These are phyloP conservation scores for Crithidia brevicula DNA, from an alignment of 208 protist genomes.

Conservation along the genomic window DNA sequence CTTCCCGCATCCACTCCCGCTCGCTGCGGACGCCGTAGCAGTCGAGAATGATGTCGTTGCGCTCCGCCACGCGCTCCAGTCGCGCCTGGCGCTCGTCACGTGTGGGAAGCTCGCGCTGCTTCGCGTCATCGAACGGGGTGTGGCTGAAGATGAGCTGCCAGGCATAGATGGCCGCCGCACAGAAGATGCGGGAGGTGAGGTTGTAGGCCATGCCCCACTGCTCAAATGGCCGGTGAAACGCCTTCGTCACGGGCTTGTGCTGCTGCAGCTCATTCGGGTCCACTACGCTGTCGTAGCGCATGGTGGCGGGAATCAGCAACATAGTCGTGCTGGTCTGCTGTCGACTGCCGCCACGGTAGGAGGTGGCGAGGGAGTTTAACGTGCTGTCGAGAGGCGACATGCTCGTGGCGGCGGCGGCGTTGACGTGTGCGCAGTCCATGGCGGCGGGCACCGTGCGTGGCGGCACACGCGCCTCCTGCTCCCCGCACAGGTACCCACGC, in stretches of 20 bases:
- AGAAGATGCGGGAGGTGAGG: slow-evolving; percentile 69
- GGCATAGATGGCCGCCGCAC: slow-evolving; percentile 82
- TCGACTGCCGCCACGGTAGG: slow-evolving; percentile 4
- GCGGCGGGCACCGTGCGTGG: slow-evolving; percentile 8
- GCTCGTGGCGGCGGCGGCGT: background rate
- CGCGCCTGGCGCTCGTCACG: slow-evolving; percentile 67
- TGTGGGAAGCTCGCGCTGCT: slow-evolving; percentile 78
- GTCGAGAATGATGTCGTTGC: slow-evolving; percentile 90
- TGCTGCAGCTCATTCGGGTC: slow-evolving; percentile 66
- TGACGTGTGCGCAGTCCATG: background rate
- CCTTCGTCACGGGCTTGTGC: slow-evolving; percentile 48
- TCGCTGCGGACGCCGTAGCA: slow-evolving; percentile 85
- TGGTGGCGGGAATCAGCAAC: slow-evolving; percentile 27
- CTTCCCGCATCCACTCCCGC: slow-evolving; percentile 87
- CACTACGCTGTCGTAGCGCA: slow-evolving; percentile 69
- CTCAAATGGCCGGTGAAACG: slow-evolving; percentile 78
- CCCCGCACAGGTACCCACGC: slow-evolving; percentile 25
- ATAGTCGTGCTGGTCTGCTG: slow-evolving; percentile 3
- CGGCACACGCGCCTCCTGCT: slow-evolving; percentile 17
- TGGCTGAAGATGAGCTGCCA: slow-evolving; percentile 93
- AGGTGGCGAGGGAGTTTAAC: slow-evolving; percentile 3
- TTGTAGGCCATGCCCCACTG: slow-evolving; percentile 72
- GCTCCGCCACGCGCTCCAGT: slow-evolving; percentile 80
- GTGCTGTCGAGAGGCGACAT: slow-evolving; percentile 13
- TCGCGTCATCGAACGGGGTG: slow-evolving; percentile 89